phyloP scores from a whole-genome alignment of 805 yeast genomes.

The Kuraishia hungarica region DNA sequence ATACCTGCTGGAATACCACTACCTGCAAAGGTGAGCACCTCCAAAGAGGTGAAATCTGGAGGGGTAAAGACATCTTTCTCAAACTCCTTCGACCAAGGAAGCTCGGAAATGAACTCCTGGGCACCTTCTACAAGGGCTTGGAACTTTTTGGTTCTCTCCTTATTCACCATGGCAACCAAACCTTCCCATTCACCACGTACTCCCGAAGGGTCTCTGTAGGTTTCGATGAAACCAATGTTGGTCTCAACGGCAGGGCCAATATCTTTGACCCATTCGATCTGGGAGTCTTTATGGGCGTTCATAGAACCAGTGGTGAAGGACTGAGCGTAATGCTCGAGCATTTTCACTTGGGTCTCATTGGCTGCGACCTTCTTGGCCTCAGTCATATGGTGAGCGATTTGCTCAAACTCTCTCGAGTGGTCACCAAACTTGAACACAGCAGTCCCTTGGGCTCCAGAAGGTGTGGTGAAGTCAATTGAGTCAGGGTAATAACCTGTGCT shows the following conservation, averaged over 20 bases:
- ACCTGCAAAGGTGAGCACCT: slow-evolving; percentile 83
- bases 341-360: slow-evolving; percentile 58
- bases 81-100: slow-evolving; percentile 72
- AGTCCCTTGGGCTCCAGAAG: slow-evolving; percentile 29
- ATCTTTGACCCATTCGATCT: slow-evolving; percentile 83
- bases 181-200: slow-evolving; percentile 94
- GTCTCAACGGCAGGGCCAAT: slow-evolving; percentile 71
- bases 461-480: slow-evolving; percentile 25
- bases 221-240: slow-evolving; percentile 86
- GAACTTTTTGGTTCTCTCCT: slow-evolving; percentile 78
- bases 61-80: slow-evolving; percentile 86
- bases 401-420: slow-evolving; percentile 54
- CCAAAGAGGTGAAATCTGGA: slow-evolving; percentile 88
- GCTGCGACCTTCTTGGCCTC: slow-evolving; percentile 59
- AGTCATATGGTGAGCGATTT: slow-evolving; percentile 46
- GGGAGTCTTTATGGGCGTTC: slow-evolving; percentile 79
- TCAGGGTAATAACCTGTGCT: slow-evolving; percentile 44
- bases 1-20: slow-evolving; percentile 92
- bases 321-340: slow-evolving; percentile 58
- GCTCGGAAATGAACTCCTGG: slow-evolving; percentile 46
- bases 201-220: slow-evolving; percentile 88
- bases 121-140: slow-evolving; percentile 63
- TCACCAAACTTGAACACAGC: slow-evolving; percentile 68
- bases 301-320: slow-evolving; percentile 77
- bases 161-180: slow-evolving; percentile 81